Evolutionary conservation across 805 yeast species (phyloP).

Genomic region (Candida gorgasii): DNA sequence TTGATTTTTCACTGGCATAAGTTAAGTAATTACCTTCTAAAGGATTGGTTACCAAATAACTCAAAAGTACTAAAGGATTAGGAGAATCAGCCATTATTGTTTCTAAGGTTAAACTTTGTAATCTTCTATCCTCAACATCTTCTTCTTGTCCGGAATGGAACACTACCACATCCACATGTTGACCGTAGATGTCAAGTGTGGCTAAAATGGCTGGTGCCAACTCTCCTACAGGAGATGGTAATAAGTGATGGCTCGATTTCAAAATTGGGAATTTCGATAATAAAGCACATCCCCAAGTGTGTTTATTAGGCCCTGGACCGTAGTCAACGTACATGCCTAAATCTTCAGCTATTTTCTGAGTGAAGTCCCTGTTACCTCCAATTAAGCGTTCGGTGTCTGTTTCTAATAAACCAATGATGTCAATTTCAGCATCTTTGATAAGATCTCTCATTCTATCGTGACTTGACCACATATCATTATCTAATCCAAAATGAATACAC

Average conservation of each 20-base stretch:
- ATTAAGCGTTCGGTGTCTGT: constrained; percentile 91
- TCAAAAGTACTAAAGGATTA: constrained; percentile 81
- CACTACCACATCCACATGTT: constrained; percentile 85
- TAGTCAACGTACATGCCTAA: constrained; percentile 92
- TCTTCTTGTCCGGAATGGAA: constrained; percentile 99
- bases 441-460: constrained; percentile 87
- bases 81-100: constrained; percentile 79
- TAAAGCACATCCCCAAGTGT: constrained; percentile 96
- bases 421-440: constrained; percentile 82
- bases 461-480: constrained; percentile 97
- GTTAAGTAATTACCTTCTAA: constrained; percentile 87
- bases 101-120: constrained; percentile 76
- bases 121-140: constrained; percentile 88
- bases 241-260: constrained; percentile 83
- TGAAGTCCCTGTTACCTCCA: constrained; percentile 93
- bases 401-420: constrained; percentile 87
- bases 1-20: constrained; percentile 77
- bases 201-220: constrained; percentile 98
- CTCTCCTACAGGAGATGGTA: constrained; percentile 98
- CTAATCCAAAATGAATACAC: constrained; percentile 97
- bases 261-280: constrained; percentile 93
- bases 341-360: constrained; percentile 89
- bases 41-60: constrained; percentile 90
- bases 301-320: constrained; percentile 97
- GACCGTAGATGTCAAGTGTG: constrained; percentile 87